Percentiles rank a stretch among this genome's conserved stretches.
phyloP scores from a whole-genome alignment of 371 early-diverging fungal genomes.

The Amoeboaphelidium protococcarum region DNA sequence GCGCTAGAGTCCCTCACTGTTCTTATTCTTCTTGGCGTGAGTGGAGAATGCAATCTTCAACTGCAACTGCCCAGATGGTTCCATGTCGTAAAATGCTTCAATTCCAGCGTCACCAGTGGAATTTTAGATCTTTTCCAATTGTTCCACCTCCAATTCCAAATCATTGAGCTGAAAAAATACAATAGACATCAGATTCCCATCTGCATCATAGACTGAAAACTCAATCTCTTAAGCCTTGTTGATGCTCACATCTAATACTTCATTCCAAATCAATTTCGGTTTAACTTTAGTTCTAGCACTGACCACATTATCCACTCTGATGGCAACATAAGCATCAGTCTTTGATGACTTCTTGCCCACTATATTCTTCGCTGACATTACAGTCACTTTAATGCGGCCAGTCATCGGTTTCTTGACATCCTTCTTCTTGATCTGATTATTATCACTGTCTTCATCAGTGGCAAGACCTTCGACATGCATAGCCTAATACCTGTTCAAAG shows the following conservation, averaged over 20 bases:
- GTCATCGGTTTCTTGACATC: too few species aligned
- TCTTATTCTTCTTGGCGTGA: not conserved
- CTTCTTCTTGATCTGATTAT: not conserved
- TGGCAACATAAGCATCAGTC: slow-evolving; percentile 33
- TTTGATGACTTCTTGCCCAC: slow-evolving; percentile 9
- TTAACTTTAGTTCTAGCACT: slow-evolving; percentile 39
- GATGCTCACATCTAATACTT: slow-evolving; percentile 50
- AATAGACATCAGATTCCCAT: slow-evolving; percentile 38
- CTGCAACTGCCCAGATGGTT: slow-evolving; percentile 59
- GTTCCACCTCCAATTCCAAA: slow-evolving; percentile 24
- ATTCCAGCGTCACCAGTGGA: slow-evolving; percentile 23
- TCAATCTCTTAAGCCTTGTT: slow-evolving; percentile 79
- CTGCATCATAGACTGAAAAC: slow-evolving; percentile 41
- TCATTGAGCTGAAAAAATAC: slow-evolving; percentile 54
- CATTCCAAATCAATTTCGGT: slow-evolving; percentile 41
- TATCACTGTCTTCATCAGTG: not conserved
- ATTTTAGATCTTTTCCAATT: slow-evolving; percentile 31
- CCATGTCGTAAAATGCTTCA: slow-evolving; percentile 61
- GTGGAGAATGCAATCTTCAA: slow-evolving; percentile 27
- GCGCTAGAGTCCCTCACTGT: not conserved
- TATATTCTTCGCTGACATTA: slow-evolving; percentile 10
- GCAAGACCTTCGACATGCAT: slow-evolving; percentile 25
- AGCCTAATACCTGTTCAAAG: slow-evolving; percentile 53
- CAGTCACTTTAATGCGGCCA: slow-evolving; percentile 10
- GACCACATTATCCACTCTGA: slow-evolving; percentile 53